Evolutionary conservation across 805 yeast genomes (phyloP).

Genomic region (Lipomyces sp.): DNA sequence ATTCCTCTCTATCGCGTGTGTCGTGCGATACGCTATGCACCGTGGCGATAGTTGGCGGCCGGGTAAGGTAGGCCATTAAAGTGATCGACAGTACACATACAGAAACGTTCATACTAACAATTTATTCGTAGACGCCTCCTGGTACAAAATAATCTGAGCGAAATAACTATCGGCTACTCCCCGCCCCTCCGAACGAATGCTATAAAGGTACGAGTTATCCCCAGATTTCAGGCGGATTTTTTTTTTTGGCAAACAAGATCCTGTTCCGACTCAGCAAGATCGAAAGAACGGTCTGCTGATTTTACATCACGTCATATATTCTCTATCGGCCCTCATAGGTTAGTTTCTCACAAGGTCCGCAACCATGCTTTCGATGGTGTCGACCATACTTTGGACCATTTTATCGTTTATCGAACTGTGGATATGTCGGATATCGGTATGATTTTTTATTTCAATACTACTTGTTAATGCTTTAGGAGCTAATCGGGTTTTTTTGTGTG

Average conservation of each 20-base stretch:
- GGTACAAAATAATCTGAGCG: not conserved
- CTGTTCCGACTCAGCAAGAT: not conserved
- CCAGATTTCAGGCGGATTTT: not conserved
- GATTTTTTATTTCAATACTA: not conserved
- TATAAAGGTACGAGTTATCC: not conserved
- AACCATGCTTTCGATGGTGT: not conserved
- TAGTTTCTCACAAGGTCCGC: not conserved
- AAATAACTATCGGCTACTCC: not conserved
- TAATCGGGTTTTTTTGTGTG: not conserved
- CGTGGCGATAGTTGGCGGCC: not conserved
- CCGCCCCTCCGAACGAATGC: not conserved
- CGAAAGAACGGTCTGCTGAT: not conserved
- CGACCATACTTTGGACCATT: slow-evolving; percentile 6
- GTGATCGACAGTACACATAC: too few relatives aligned
- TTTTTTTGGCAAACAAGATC: not conserved
- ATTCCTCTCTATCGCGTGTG: not conserved
- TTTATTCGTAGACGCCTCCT: not conserved
- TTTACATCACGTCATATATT: not conserved
- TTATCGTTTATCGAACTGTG: slow-evolving; percentile 20
- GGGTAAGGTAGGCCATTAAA: not conserved
- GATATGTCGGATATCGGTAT: slow-evolving; percentile 23
- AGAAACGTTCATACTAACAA: not conserved
- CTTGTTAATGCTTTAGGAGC: too few relatives aligned
- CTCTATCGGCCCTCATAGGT: not conserved
- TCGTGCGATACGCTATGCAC: not conserved